phyloP scores from a whole-genome alignment of 2,329 filamentous ascomycete genomes.

The Fusarium coffeatum region DNA sequence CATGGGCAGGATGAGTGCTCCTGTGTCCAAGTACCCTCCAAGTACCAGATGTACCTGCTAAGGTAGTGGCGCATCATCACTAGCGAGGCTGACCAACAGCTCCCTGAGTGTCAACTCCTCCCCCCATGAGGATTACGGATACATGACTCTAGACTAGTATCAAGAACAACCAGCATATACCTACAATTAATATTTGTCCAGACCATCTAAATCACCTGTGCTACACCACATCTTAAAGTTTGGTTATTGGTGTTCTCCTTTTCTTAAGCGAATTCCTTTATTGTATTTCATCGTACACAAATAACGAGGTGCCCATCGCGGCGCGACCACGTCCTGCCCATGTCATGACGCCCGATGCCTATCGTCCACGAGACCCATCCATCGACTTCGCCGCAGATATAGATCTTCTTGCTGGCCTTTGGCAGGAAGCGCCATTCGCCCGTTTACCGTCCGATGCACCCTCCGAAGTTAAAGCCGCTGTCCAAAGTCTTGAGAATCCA shows the following conservation, averaged over 20 bases:
- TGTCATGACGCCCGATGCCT: constrained; percentile 44
- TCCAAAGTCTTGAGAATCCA: constrained; percentile 71
- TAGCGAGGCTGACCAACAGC: constrained; percentile 36
- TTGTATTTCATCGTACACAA: neutral
- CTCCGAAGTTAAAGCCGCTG: constrained; percentile 64
- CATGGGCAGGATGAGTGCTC: neutral
- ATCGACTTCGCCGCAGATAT: constrained; percentile 51
- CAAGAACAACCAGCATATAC: neutral
- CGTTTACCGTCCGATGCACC: constrained; percentile 71
- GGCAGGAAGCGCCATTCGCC: constrained; percentile 70
- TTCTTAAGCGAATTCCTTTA: neutral
- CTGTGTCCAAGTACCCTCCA: neutral
- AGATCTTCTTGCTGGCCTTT: constrained; percentile 67
- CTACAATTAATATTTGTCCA: neutral
- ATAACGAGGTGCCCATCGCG: constrained; percentile 11
- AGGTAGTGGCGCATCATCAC: constrained; percentile 29
- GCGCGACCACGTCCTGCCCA: constrained; percentile 33
- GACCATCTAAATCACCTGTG: neutral
- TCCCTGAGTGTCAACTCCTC: constrained; percentile 11
- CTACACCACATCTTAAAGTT: neutral
- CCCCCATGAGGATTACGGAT: neutral
- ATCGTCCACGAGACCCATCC: constrained; percentile 29
- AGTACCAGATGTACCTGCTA: neutral
- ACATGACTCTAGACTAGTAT: neutral
- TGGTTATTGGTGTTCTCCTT: neutral